A percentile compares a stretch with the other conserved stretches of the same genome.
phyloP scores from a whole-genome alignment of 805 yeast genomes.

The Scheffersomyces spartinae region DNA sequence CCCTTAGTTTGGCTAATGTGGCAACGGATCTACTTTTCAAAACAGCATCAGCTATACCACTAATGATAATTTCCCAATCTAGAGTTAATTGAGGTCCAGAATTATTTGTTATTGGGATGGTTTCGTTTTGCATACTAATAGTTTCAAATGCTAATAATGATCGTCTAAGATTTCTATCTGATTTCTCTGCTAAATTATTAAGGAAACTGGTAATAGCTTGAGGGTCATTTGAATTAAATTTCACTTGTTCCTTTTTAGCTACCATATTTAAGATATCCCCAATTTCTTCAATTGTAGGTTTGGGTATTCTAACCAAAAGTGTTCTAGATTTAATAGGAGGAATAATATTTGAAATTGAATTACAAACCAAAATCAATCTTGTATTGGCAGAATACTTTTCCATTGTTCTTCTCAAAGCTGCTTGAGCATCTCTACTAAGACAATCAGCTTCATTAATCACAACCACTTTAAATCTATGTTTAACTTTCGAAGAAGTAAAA shows the following conservation, averaged over 20 bases:
- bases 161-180: conserved; percentile 66
- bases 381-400: conserved; percentile 82
- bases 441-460: conserved; percentile 88
- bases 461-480: conserved; percentile 62
- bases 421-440: conserved; percentile 83
- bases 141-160: conserved; percentile 78
- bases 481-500: conserved; percentile 30
- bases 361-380: conserved; percentile 74
- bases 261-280: conserved; percentile 41
- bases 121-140: conserved; percentile 56
- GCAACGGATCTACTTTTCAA: conserved; percentile 54
- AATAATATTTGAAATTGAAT: conserved; percentile 83
- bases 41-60: conserved; percentile 49
- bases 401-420: conserved; percentile 90
- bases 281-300: conserved; percentile 61
- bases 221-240: conserved; percentile 29
- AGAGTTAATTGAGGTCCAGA: conserved; percentile 50
- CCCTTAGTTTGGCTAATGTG: conserved; percentile 46
- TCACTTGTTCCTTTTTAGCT: conserved; percentile 42
- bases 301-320: conserved; percentile 72
- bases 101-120: conserved; percentile 22
- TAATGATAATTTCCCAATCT: conserved; percentile 85
- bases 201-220: conserved; percentile 24
- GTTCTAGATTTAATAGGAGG: conserved; percentile 94
- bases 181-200: conserved; percentile 37